Conservation (phyloP, 768 basidiomycete genomes). For the Pleurotus tuoliensis region DNA sequence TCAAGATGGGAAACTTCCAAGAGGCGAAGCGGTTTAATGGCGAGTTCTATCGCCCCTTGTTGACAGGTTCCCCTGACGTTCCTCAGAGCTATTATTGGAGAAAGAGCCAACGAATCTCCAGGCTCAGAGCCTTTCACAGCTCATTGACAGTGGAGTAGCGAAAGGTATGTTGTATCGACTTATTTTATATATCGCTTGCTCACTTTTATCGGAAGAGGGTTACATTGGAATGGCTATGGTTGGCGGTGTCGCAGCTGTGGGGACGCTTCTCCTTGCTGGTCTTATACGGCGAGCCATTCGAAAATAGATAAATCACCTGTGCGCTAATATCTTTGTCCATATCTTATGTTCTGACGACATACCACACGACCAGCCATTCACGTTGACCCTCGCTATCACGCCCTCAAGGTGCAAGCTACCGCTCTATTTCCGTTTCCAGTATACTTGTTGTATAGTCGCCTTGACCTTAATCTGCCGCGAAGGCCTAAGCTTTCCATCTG, state of each 20-base stretch:
- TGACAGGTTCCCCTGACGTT: background rate
- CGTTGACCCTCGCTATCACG: background rate
- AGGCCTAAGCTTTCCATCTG: no score
- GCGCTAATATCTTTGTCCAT: conserved; percentile 5
- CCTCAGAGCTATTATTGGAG: conserved; percentile 73
- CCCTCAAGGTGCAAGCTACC: background rate
- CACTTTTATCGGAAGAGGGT: conserved; percentile 58
- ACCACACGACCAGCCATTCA: background rate
- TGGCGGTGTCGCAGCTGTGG: conserved; percentile 85
- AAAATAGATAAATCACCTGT: conserved; percentile 32
- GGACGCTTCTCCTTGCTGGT: conserved; percentile 68
- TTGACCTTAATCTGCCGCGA: no score
- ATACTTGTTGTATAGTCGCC: no score
- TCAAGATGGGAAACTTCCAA: conserved; percentile 93
- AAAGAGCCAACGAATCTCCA: conserved; percentile 95
- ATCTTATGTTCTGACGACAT: background rate
- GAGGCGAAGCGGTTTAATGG: conserved; percentile 93
- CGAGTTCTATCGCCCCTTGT: conserved; percentile 32
- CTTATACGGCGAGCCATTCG: conserved; percentile 80
- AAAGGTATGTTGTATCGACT: conserved; percentile 49
- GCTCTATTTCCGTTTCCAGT: no score
- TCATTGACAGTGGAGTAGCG: conserved; percentile 84
- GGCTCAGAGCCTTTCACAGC: conserved; percentile 76
- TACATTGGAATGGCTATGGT: conserved; percentile 97
- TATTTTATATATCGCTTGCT: background rate